Evolutionary conservation across 2,329 filamentous ascomycete species (phyloP).

Genomic region (Monosporascus sp.): DNA sequence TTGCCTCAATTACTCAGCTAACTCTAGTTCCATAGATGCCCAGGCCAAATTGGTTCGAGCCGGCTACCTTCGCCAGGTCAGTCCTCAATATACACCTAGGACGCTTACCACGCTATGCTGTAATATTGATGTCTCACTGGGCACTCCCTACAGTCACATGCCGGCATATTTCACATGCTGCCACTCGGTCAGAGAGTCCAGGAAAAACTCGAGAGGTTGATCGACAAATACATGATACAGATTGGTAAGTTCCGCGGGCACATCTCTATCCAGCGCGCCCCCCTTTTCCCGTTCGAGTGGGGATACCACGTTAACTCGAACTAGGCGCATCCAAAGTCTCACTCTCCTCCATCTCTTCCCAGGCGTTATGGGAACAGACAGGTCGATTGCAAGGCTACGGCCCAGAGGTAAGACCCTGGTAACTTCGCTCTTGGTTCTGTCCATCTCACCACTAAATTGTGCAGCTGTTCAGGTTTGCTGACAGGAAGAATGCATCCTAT

Average conservation of each 20-base stretch:
- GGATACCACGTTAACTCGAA: conserved; percentile 5
- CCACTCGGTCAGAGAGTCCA: conserved; percentile 84
- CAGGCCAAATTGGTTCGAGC: conserved; percentile 64
- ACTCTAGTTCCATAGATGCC: conserved; percentile 42
- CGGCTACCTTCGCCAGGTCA: conserved; percentile 68
- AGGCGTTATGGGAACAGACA: conserved; percentile 76
- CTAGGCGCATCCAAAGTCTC: conserved; percentile 46
- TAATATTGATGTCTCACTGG: too few species aligned
- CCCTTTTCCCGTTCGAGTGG: background rate
- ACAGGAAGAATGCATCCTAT: conserved; percentile 69
- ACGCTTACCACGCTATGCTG: background rate
- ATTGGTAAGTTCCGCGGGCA: conserved; percentile 46
- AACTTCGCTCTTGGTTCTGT: background rate
- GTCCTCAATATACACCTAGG: conserved; percentile 7
- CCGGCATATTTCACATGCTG: conserved; percentile 88
- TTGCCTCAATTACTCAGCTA: conserved; percentile 1
- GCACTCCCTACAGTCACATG: conserved; percentile 53
- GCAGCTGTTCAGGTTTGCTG: conserved; percentile 73
- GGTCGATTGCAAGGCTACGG: conserved; percentile 69
- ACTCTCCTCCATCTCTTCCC: conserved; percentile 79
- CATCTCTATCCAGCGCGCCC: background rate
- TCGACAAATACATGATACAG: conserved; percentile 83
- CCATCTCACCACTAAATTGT: conserved; percentile 16
- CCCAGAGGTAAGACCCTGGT: conserved; percentile 56
- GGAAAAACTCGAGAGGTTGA: conserved; percentile 76